Evolutionary conservation across 2,329 filamentous ascomycete genomes (phyloP).

Genomic region (Macrophomina phaseolina): DNA sequence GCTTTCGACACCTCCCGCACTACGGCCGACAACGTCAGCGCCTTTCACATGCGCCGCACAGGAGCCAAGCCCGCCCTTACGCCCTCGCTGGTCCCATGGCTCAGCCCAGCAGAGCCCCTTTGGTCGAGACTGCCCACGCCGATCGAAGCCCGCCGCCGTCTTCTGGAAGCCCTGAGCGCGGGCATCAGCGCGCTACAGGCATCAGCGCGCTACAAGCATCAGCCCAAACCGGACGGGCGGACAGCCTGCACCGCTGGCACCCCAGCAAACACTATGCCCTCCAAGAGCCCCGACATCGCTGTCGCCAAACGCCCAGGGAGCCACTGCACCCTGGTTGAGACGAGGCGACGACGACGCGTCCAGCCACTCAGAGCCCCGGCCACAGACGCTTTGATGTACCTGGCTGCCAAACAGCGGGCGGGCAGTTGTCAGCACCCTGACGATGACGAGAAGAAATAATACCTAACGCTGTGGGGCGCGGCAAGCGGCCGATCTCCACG

Average conservation of each 20-base stretch:
- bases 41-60: constrained; percentile 18
- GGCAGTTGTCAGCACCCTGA: constrained; percentile 10
- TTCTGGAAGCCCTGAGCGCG: constrained; percentile 21
- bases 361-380: not conserved
- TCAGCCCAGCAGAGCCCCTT: constrained; percentile 23
- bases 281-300: constrained; percentile 11
- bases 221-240: constrained; percentile 8
- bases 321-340: not conserved
- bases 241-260: not conserved
- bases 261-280: not conserved
- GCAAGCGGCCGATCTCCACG: constrained; percentile 23
- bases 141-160: constrained; percentile 10
- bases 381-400: not conserved
- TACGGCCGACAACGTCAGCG: constrained; percentile 22
- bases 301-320: not conserved
- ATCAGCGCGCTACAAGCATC: constrained; percentile 3
- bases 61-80: constrained; percentile 9
- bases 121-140: constrained; percentile 4
- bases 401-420: not conserved
- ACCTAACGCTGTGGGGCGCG: constrained; percentile 16
- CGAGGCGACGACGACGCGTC: not conserved
- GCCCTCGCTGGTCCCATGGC: constrained; percentile 8
- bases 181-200: constrained; percentile 14
- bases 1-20: constrained; percentile 9
- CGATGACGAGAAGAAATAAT: constrained; percentile 1